Evolutionary conservation across 1,284 basidiomycete genomes (phyloP).

Genomic region (Bondarzewia mesenterica): DNA sequence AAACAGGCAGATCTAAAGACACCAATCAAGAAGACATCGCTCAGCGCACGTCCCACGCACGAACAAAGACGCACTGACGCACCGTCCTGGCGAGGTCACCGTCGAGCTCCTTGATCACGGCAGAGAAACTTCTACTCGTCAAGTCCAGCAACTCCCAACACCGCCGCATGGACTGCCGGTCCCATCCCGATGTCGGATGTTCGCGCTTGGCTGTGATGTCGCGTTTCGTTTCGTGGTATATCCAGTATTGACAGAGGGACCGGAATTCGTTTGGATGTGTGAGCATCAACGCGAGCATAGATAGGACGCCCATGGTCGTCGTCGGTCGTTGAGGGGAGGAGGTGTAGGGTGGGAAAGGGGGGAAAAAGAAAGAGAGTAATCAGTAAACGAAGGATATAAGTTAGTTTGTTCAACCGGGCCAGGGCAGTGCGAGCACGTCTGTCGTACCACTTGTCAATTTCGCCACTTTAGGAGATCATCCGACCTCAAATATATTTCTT

Average conservation of each 20-base stretch:
- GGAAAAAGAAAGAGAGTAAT: background rate
- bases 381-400: background rate
- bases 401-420: too few species aligned
- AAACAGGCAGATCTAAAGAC: constrained; percentile 92
- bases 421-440: too few species aligned
- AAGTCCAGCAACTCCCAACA: constrained; percentile 90
- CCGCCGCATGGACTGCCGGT: constrained; percentile 75
- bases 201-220: constrained; percentile 73
- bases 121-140: constrained; percentile 87
- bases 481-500: too few species aligned
- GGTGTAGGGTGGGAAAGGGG: background rate
- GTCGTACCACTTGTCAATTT: constrained; percentile 11
- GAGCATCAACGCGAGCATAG: constrained; percentile 51
- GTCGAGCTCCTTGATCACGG: constrained; percentile 95
- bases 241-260: constrained; percentile 67
- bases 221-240: constrained; percentile 74
- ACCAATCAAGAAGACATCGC: background rate
- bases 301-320: constrained; percentile 25
- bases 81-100: constrained; percentile 91
- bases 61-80: too few species aligned
- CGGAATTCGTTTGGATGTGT: constrained; percentile 75
- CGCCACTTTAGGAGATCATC: too few species aligned
- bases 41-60: background rate
- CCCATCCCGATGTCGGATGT: constrained; percentile 72
- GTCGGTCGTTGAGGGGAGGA: background rate